phyloP scores from a whole-genome alignment of 2,329 filamentous ascomycete species.

The Fusarium sp. region DNA sequence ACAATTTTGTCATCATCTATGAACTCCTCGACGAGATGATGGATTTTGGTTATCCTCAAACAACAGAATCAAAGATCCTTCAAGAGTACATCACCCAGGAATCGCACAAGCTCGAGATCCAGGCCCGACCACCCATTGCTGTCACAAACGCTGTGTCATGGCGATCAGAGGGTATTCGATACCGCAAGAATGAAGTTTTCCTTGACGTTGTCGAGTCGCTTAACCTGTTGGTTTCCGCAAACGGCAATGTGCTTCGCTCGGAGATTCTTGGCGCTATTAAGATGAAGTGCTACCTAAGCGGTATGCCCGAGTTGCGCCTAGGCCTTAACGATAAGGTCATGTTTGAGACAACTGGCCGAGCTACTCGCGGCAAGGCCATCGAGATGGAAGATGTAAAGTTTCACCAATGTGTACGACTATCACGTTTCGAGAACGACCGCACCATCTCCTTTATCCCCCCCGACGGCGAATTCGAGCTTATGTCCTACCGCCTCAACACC shows the following conservation, averaged over 20 bases:
- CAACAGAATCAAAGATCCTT: slow-evolving; percentile 97
- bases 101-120: slow-evolving; percentile 97
- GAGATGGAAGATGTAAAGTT: slow-evolving; percentile 99
- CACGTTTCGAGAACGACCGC: slow-evolving; percentile 96
- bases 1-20: slow-evolving; percentile 99
- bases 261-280: slow-evolving; percentile 98
- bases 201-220: slow-evolving; percentile 96
- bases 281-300: slow-evolving; percentile 99
- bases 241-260: slow-evolving; percentile 93
- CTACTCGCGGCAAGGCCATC: slow-evolving; percentile 94
- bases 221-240: slow-evolving; percentile 93
- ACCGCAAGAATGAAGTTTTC: slow-evolving; percentile 99
- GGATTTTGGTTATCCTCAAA: slow-evolving; percentile 99
- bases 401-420: slow-evolving; percentile 96
- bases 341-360: slow-evolving; percentile 97
- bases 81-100: slow-evolving; percentile 99
- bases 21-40: slow-evolving; percentile 99
- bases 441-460: slow-evolving; percentile 99
- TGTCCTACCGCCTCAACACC: slow-evolving; percentile 98
- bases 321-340: slow-evolving; percentile 99
- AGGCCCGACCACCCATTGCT: slow-evolving; percentile 94
- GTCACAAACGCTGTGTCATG: slow-evolving; percentile 98
- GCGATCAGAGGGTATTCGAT: slow-evolving; percentile 97
- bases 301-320: slow-evolving; percentile 95
- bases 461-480: slow-evolving; percentile 98